Evolutionary conservation across 2,329 filamentous ascomycete genomes (phyloP).

Genomic region (Trichoderma oligosporum): DNA sequence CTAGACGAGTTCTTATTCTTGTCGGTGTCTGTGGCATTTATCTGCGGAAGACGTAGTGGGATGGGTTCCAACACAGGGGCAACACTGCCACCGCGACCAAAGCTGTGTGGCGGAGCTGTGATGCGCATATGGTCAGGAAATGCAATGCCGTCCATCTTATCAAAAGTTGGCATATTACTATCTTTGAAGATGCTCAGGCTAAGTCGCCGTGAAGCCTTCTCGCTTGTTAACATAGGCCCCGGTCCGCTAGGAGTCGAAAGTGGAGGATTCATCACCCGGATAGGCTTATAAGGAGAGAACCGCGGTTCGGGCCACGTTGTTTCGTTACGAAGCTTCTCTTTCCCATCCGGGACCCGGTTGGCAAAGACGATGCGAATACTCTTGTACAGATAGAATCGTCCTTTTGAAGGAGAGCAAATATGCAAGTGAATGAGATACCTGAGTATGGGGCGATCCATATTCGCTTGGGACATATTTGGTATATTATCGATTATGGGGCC

Average conservation of each 20-base stretch:
- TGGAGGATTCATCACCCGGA: conserved; percentile 48
- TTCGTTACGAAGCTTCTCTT: conserved; percentile 87
- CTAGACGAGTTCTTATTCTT: conserved; percentile 29
- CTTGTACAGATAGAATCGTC: conserved; percentile 86
- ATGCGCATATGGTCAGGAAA: background rate
- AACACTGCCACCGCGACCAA: conserved; percentile 32
- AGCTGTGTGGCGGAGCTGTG: conserved; percentile 17
- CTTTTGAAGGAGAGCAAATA: conserved; percentile 81
- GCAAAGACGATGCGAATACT: conserved; percentile 93
- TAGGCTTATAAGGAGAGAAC: conserved; percentile 78
- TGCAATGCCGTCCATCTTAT: conserved; percentile 26
- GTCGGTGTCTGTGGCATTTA: conserved; percentile 33
- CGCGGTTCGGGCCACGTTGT: conserved; percentile 83
- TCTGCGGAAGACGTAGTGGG: conserved; percentile 43
- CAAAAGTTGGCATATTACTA: conserved; percentile 32
- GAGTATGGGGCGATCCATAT: conserved; percentile 63
- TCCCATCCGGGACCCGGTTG: conserved; percentile 91
- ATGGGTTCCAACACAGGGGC: conserved; percentile 48
- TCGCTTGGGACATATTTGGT: conserved; percentile 31
- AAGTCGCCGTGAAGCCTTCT: conserved; percentile 56
- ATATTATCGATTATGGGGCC: conserved; percentile 74
- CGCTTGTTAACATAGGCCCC: conserved; percentile 51
- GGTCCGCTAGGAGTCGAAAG: conserved; percentile 37
- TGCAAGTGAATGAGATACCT: conserved; percentile 90
- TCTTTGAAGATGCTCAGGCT: conserved; percentile 50